A percentile compares a stretch with the other conserved stretches of the same genome.
phyloP scores from a whole-genome alignment of 495 filamentous ascomycete species.

The Aspergillus incahuasiensis region DNA sequence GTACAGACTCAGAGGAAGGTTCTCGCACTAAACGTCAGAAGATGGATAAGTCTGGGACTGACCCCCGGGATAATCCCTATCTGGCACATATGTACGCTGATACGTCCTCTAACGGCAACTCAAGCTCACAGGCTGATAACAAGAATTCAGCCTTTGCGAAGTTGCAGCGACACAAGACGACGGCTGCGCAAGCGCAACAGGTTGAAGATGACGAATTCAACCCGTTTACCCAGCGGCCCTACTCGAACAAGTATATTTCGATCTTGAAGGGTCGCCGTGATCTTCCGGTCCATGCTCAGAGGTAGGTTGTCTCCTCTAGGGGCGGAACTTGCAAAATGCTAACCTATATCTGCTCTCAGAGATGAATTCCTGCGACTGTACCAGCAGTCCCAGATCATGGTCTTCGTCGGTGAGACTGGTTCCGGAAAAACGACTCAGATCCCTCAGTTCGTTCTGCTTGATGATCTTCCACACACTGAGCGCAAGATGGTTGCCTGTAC shows the following conservation, averaged over 20 bases:
- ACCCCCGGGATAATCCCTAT: conserved; percentile 72
- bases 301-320: conserved; percentile 44
- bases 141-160: conserved; percentile 50
- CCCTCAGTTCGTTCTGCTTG: conserved; percentile 94
- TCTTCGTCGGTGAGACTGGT: conserved; percentile 98
- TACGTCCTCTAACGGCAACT: conserved; percentile 40
- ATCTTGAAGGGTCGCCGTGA: conserved; percentile 80
- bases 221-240: conserved; percentile 70
- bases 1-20: conserved; percentile 37
- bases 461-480: conserved; percentile 84
- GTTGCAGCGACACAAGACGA: conserved; percentile 77
- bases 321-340: neutral
- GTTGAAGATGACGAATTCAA: conserved; percentile 82
- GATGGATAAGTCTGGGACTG: conserved; percentile 41
- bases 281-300: conserved; percentile 85
- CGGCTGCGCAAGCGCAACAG: conserved; percentile 63
- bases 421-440: conserved; percentile 99
- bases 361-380: conserved; percentile 92
- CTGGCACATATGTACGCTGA: conserved; percentile 81
- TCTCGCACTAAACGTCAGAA: conserved; percentile 47
- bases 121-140: conserved; percentile 22
- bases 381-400: conserved; percentile 88
- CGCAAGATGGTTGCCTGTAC: conserved; percentile 94
- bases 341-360: conserved; percentile 34
- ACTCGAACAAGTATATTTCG: conserved; percentile 80